These are phyloP conservation scores for Amesomyces nigricolor DNA, from an alignment of 2,329 filamentous ascomycete species.

Conservation along the genomic window DNA sequence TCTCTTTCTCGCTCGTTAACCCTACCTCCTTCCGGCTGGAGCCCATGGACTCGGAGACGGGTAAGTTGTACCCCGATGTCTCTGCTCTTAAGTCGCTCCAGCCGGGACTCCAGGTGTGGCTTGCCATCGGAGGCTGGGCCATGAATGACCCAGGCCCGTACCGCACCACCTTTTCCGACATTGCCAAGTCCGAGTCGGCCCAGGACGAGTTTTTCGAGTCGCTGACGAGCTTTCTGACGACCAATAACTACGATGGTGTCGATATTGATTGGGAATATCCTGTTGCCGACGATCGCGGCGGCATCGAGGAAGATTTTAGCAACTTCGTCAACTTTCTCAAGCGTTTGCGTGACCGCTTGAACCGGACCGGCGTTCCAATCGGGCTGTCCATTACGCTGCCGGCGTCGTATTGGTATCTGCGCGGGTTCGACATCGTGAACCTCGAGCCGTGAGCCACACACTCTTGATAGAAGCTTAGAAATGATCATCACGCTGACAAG, in stretches of 20 bases:
- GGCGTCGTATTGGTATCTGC: conserved; percentile 29
- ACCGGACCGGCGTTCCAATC: conserved; percentile 9
- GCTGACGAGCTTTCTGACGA: conserved; percentile 24
- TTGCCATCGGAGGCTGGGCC: conserved; percentile 39
- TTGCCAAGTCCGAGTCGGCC: conserved; percentile 18
- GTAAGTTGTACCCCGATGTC: conserved; percentile 28
- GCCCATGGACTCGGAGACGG: not conserved
- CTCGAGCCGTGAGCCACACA: conserved; percentile 11
- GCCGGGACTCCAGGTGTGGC: conserved; percentile 32
- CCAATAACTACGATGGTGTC: conserved; percentile 30
- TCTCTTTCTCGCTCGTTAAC: not conserved
- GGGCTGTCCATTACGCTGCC: conserved; percentile 28
- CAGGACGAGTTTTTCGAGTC: conserved; percentile 23
- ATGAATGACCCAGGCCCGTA: conserved; percentile 33
- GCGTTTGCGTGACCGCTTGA: conserved; percentile 17
- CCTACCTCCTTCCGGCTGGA: not conserved
- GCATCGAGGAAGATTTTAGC: conserved; percentile 23
- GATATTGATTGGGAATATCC: conserved; percentile 31
- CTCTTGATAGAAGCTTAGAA: too few species aligned
- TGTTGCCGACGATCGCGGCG: conserved; percentile 28
- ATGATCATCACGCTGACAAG: too few species aligned
- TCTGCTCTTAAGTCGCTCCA: conserved; percentile 28
- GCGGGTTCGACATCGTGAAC: conserved; percentile 24
- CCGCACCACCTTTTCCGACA: conserved; percentile 28
- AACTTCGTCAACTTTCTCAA: conserved; percentile 27